Evolutionary conservation across 1,284 basidiomycete genomes (phyloP), one percentile per base, ranked within the genome.

Genomic region (Inonotus hispidus): DNA sequence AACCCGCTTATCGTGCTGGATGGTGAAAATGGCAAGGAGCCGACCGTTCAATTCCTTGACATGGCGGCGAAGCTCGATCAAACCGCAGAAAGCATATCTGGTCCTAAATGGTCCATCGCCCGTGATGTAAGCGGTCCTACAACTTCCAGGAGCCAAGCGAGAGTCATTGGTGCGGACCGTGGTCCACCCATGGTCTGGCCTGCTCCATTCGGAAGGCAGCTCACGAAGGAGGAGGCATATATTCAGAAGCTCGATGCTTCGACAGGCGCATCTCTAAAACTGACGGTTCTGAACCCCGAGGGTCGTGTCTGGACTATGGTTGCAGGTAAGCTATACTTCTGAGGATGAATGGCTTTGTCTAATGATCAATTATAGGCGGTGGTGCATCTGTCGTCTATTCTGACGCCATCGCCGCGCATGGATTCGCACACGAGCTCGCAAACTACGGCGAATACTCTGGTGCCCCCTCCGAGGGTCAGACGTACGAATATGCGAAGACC

Each of bases 301-400:
- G 97, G 96, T 67, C 91, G 95, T 66, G 89, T 99, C 69, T 99
- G 96, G 96, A 99, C 96, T 67, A 99, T 99, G 96, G 96, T 99
- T 64, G 96, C 97, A 62, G 97, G 96, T 76, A 83, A 79, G 68
- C 49, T 50, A 8, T 13, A 6, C 11, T 4, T 3, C 11, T 46
- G n/a, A 19, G 16, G 5, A 32, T 25, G 11, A 21, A 45, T 10
- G 19, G 1, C 14, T 53, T 6, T 35, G 16, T 25, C 19, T 52
- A 39, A 50, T 39, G 2, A 52, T 53, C 35, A 6, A 11, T 23
- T 50, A 23, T 39, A 61, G 60, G 61, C 73, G 88, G 88, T 71
- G 88, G 88, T 77, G 82, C 81, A 14, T 77, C 75, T 47, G 92
- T 94, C 69, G 92, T 95, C 59, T 93, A 93, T 75, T 94, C 92